Percentiles rank a stretch among this genome's conserved stretches.
These are phyloP conservation scores for Botrytis fabae DNA, from an alignment of 2,329 filamentous ascomycete species.

Conservation along the genomic window DNA sequence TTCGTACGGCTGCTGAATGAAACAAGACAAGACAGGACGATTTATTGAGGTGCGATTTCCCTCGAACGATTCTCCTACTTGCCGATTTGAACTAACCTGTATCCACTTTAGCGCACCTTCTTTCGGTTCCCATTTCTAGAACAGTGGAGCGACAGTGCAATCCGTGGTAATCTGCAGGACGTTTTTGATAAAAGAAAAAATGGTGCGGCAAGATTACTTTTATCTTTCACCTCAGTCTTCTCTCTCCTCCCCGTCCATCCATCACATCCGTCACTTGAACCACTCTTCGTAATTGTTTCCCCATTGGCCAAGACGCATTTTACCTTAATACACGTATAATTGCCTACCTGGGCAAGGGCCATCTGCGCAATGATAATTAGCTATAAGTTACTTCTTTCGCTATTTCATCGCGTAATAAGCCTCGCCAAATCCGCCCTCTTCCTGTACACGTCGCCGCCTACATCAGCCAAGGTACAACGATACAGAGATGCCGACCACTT, in stretches of 20 bases:
- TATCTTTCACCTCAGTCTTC: neutral
- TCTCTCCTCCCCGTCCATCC: too few species aligned
- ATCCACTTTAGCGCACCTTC: conserved; percentile 16
- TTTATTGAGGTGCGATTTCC: conserved; percentile 22
- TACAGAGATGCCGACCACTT: neutral
- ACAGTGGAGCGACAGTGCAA: neutral
- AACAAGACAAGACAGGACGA: conserved; percentile 3
- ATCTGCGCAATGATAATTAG: too few species aligned
- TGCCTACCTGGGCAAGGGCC: neutral
- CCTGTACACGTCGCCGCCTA: neutral
- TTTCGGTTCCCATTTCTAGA: conserved; percentile 5
- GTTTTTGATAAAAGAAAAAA: neutral
- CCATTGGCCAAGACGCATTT: neutral
- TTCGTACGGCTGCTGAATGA: neutral
- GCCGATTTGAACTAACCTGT: conserved; percentile 11
- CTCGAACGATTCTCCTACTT: conserved; percentile 22
- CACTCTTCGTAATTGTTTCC: too few species aligned
- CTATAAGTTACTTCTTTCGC: neutral
- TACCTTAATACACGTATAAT: neutral
- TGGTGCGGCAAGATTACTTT: conserved; percentile 4
- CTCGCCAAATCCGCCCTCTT: neutral
- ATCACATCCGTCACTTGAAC: neutral
- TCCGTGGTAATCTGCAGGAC: too few species aligned
- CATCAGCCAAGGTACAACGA: neutral
- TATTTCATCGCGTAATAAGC: neutral